These are phyloP conservation scores for Kernera saxatilis DNA, from an alignment of 345 rosid species.

Conservation along the genomic window DNA sequence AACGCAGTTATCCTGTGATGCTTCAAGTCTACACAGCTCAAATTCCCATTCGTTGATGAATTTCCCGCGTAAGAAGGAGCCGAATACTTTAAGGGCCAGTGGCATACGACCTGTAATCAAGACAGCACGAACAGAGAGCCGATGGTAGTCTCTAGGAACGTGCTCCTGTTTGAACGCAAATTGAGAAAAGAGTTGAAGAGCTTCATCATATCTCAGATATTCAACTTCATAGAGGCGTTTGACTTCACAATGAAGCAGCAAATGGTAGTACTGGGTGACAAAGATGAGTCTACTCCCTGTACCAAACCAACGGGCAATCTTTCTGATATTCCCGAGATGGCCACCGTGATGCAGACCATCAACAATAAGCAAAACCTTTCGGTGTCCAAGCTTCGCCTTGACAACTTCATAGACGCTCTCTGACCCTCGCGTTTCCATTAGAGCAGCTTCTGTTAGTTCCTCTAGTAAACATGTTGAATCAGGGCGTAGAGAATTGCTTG, in stretches of 20 bases:
- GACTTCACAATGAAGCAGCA: neutral
- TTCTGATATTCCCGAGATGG: neutral
- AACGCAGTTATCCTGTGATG: neutral
- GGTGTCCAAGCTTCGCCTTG: conserved; percentile 6
- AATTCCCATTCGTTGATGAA: conserved; percentile 14
- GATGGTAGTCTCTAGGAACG: neutral
- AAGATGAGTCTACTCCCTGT: neutral
- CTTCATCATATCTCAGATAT: neutral
- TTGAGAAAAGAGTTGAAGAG: conserved; percentile 5
- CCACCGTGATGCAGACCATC: neutral
- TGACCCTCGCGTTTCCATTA: neutral
- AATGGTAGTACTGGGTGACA: neutral
- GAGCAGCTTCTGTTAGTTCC: neutral
- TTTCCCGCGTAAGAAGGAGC: conserved; percentile 4
- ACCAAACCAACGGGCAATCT: neutral
- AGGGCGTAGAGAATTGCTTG: no score
- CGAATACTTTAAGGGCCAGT: conserved; percentile 30
- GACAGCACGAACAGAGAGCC: neutral
- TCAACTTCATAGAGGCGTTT: neutral
- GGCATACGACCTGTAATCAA: conserved; percentile 16
- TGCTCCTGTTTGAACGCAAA: neutral
- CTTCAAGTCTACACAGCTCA: neutral
- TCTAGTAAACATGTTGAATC: neutral
- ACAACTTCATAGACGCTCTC: neutral
- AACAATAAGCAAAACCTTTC: conserved; percentile 10